These are phyloP conservation scores for Pseudoturritis turrita DNA, from an alignment of 345 rosid genomes.

Conservation along the genomic window DNA sequence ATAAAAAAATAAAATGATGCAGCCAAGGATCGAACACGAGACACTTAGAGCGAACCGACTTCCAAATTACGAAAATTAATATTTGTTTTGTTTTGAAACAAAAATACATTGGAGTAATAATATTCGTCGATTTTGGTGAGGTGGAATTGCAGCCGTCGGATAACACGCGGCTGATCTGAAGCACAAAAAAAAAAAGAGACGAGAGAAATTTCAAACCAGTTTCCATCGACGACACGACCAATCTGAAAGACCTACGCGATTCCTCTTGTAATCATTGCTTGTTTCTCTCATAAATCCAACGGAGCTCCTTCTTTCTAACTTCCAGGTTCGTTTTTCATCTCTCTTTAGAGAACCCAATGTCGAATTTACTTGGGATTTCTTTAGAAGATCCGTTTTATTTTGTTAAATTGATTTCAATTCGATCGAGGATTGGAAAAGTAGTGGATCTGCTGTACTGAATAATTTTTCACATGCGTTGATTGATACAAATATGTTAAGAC, in stretches of 20 bases:
- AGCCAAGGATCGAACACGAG: neutral
- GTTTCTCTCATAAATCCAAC: no score
- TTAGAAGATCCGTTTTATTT: neutral
- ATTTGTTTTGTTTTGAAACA: neutral
- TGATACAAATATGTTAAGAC: slow-evolving; percentile 1
- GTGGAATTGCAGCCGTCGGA: slow-evolving; percentile 30
- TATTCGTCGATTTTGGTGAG: neutral
- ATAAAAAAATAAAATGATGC: neutral
- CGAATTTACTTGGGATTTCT: neutral
- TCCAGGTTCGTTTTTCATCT: neutral
- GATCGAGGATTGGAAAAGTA: neutral
- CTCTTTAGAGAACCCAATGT: neutral
- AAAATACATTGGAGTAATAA: neutral
- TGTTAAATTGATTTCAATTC: neutral
- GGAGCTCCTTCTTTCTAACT: neutral
- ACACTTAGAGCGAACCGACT: neutral
- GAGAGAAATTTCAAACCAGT: slow-evolving; percentile 23
- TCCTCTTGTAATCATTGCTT: neutral
- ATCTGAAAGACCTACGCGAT: slow-evolving; percentile 7
- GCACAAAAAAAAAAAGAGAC: neutral
- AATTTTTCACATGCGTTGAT: neutral
- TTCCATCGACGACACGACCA: slow-evolving; percentile 28
- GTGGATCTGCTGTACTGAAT: slow-evolving; percentile 18
- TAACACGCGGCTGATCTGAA: slow-evolving; percentile 25
- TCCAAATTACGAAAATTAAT: neutral